Base-by-base conservation (phyloP, 2,329 filamentous ascomycete species). In the Venturiaceae sp. region DNA sequence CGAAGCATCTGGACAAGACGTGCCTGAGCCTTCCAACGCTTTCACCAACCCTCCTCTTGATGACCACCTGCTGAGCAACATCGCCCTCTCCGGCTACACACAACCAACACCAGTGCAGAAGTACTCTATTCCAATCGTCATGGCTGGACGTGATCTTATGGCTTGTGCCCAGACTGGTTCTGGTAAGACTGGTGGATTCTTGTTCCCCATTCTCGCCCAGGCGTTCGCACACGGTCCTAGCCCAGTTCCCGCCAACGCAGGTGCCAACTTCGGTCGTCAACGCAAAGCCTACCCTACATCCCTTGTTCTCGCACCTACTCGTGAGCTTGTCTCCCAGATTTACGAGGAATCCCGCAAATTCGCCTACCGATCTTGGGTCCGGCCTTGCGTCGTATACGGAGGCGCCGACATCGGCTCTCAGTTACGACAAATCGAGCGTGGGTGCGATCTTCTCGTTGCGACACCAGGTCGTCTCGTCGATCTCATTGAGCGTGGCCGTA, bases 101-200 rank as follows among this genome's bases (percentile, higher is more conserved):
- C 86, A 92, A 50, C 94, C 94, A 58, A 99, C 94, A 1, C 94
- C 94, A 28, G 94, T 99, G 57, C 94, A 99, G 78, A 99, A 99
- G 77, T 97, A 99, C 81, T 97, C 94, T 3, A 96, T 99, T 60
- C 94, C 94, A 65, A 99, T 99, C 69, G 94, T 99, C 72, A 96
- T 96, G 89, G 87, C 86, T 67, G 94, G 94, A 64, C 91, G 94
- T 77, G 94, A 99, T 76, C 81, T 99, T 72, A 99, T 99, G 94
- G 94, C 94, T 75, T 99, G 94, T 81, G 94, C 94, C 68, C 94
- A 99, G 83, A 99, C 94, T 67, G 94, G 92, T 86, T 99, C 94
- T 70, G 94, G 94, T 82, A 99, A 99, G 84, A 99, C 94, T 73
- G 94, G 94, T 80, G 94, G 94, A 82, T 99, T 99, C 84, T 80